Base-by-base conservation (phyloP, 257 asterid genomes). In the Solanum chilense region DNA sequence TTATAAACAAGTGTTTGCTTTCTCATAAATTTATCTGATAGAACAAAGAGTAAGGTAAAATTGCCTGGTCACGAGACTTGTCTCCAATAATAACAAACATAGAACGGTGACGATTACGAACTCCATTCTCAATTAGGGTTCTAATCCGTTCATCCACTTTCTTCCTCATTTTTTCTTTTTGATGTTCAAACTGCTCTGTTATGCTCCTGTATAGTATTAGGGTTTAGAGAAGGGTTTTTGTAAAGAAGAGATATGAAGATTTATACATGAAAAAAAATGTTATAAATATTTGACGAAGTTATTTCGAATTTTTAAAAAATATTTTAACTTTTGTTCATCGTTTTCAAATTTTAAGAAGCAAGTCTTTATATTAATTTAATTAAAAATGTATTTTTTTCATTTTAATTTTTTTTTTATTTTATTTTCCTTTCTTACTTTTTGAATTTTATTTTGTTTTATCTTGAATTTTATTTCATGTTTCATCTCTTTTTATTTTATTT, bases 101-200 rank as follows among this genome's bases (percentile, higher is more conserved):
- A 78, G 99, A 97, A 60, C 99, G 97, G 85, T 96, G 99, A 25
- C 98, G 98, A 70, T 91, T 86, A 87, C 92, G 94, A 84, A 94
- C 98, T 71, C 99, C 99, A 88, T 97, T 97, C 66, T 95, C 98
- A n/a, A 97, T 97, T 45, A 95, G 91, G 39, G 98, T 94, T 86
- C 98, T 85, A 78, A 97, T 95, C 71, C 98, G 97, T 68, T 94
- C 97, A 90, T 96, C 98, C 35, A 96, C 96, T 86, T 93, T 97
- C 87, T 92, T 95, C 95, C 95, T 93, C 99, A 95, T 95, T 23
- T 62, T 88, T n/a, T 11, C 3, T 69, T 12, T 20, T 44, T 16
- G 44, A 77, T 81, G 31, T 45, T 78, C 64, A 41, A 33, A 44
- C 58, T 77, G n/a, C 35, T 77, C 62, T 77, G 84, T 35, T 78